Evolutionary conservation across 169 alveolate species (phyloP), one percentile per base, ranked within the genome.

Genomic region (Plasmodium knowlesi): DNA sequence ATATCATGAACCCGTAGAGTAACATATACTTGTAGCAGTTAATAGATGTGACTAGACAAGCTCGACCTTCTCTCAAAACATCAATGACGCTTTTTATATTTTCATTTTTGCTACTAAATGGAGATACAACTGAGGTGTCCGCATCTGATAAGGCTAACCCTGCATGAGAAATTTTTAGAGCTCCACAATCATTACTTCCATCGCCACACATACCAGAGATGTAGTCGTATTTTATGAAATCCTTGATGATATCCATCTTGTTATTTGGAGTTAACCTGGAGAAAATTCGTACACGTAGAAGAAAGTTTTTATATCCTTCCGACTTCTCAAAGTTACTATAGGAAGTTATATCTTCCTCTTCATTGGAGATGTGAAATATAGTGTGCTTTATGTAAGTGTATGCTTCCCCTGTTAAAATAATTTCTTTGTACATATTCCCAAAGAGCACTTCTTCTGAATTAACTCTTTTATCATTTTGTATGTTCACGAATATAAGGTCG

Each of bases 121-220:
- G 98, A 5, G 99, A 97, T 5, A 98, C 98, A 84, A 98, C 96
- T 0, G 99, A 98, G 1, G 98, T 97, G 53, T 97, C 79, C 19
- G 95, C 98, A 37, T 93, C 95, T 1, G 99, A 98, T 37, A 98
- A 90, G n/a, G 99, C 97, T 53, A 98, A 96, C 5, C 99, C 99
- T 2, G 98, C 98, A 88, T 98, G 99, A 5, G 99, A 97, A 19
- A 97, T 98, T 43, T 98, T 96, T 70, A 98, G 94, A 16, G 99
- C 99, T n/a, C 98, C 97, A 90, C 99, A 98, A 96, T 98, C 99
- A 88, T 98, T 98, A 22, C 98, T 98, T 3, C 99, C 99, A 88
- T 98, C 99, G 1, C 99, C 99, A 50, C 98, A 97, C 99, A 98
- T 98, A 30, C 98, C 98, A 3, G 98, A 96, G 12, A 96, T 97